Base-by-base conservation (phyloP, 805 yeast species). In the Zygosaccharomyces pseudorouxii region DNA sequence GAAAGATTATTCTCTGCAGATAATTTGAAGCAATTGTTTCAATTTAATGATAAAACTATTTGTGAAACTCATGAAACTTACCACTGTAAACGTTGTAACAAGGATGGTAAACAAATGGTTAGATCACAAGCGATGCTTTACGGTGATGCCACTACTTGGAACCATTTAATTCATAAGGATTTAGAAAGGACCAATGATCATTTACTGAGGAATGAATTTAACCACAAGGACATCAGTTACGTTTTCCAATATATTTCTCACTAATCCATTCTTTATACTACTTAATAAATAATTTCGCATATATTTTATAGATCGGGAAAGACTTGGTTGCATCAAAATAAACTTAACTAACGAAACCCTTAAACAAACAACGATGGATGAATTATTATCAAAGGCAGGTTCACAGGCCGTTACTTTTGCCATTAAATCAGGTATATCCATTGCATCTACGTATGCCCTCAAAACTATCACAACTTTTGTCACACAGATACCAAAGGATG, bases 61-160 rank as follows among this genome's bases (percentile, higher is more conserved):
- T 89, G 95, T 62, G 96, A 92, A 55, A 93, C 99, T 0, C 99
- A 93, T 60, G 95, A 86, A 51, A 86, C 96, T 1, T 93, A 80
- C 70, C 79, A 84, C 55, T 93, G 99, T 71, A 84, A 82, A 64
- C 72, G 98, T 54, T 93, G 99, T 65, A 51, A 47, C 38, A 67
- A 68, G 20, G 64, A 69, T 11, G 86, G 82, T 0, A 72, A 71
- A 41, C 99, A 93, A 69, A 53, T 69, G 27, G 59, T 72, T 4
- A 82, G 78, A 55, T 77, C 97, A 0, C 79, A 82, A 0, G 95
- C 95, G 0, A 90, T 93, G 96, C 70, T 93, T 29, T 93, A 93
- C 63, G 99, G 99, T 54, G 99, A 93, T 68, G 87, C 98, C 0
- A 93, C 97, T 0, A 83, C 97, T 0, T 92, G 99, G 99, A 92